Percentiles rank a stretch among this genome's conserved stretches.
phyloP scores from a whole-genome alignment of 495 filamentous ascomycete species.

The Amphirosellinia nigrospora region DNA sequence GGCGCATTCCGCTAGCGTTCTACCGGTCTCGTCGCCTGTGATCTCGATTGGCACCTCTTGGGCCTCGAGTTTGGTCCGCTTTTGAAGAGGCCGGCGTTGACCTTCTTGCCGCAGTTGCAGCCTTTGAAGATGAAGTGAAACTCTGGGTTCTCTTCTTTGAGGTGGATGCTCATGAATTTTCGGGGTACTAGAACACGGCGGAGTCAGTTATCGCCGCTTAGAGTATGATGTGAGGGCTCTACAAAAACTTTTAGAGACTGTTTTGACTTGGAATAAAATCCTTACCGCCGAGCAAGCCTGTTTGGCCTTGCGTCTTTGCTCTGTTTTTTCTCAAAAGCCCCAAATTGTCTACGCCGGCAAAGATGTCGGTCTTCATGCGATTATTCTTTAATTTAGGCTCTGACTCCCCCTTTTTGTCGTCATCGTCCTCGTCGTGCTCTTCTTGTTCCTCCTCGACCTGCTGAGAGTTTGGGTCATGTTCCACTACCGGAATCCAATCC shows the following conservation, averaged over 20 bases:
- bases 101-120: constrained; percentile 36
- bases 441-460: background rate
- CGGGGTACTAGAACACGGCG: constrained; percentile 9
- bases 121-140: constrained; percentile 35
- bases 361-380: background rate
- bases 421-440: background rate
- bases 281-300: constrained; percentile 26
- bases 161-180: constrained; percentile 31
- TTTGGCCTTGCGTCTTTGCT: constrained; percentile 22
- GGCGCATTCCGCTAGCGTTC: constrained; percentile 33
- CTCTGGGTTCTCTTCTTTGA: constrained; percentile 21
- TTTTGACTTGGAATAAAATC: too few species aligned
- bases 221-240: too few species aligned
- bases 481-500: background rate
- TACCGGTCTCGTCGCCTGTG: constrained; percentile 31
- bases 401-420: too few species aligned
- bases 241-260: too few species aligned
- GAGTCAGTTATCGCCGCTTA: too few species aligned
- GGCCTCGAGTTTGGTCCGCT: constrained; percentile 28
- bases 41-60: constrained; percentile 9
- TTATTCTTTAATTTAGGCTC: background rate
- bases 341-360: constrained; percentile 1
- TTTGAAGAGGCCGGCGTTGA: constrained; percentile 28
- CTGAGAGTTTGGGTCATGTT: background rate
- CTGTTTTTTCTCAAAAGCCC: background rate